Conservation (phyloP, 2,329 filamentous ascomycete genomes). For the Colletotrichum sp. region DNA sequence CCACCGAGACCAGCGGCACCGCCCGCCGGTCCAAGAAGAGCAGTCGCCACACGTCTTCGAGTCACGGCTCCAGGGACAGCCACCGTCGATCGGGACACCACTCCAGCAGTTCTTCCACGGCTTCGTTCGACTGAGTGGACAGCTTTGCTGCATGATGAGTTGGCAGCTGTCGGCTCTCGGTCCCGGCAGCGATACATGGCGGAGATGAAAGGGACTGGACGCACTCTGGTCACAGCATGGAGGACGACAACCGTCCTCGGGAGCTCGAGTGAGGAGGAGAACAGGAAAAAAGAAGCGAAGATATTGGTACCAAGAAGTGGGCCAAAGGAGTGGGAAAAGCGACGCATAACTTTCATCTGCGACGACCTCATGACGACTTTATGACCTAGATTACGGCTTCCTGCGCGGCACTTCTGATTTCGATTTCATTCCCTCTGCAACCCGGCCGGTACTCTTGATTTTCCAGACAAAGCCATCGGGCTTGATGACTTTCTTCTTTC, state of each 20-base stretch:
- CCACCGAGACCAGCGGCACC: conserved; percentile 47
- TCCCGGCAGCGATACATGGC: not conserved
- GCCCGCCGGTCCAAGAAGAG: conserved; percentile 53
- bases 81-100: conserved; percentile 59
- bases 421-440: not conserved
- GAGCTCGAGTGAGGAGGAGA: not conserved
- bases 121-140: conserved; percentile 55
- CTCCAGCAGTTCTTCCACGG: conserved; percentile 68
- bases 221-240: conserved; percentile 29
- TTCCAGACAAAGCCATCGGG: not conserved
- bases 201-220: conserved; percentile 40
- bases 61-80: conserved; percentile 43
- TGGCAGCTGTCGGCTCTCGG: not conserved
- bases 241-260: not conserved
- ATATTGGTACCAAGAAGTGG: not conserved
- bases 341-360: conserved; percentile 25
- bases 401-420: conserved; percentile 21
- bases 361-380: conserved; percentile 25
- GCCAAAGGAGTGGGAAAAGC: conserved; percentile 25
- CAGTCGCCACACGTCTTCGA: conserved; percentile 52
- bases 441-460: conserved; percentile 19
- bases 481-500: not conserved
- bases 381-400: conserved; percentile 23
- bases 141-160: not conserved
- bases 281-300: not conserved